phyloP scores from a whole-genome alignment of 1,139 yeast species.

The Hyphopichia burtonii region DNA sequence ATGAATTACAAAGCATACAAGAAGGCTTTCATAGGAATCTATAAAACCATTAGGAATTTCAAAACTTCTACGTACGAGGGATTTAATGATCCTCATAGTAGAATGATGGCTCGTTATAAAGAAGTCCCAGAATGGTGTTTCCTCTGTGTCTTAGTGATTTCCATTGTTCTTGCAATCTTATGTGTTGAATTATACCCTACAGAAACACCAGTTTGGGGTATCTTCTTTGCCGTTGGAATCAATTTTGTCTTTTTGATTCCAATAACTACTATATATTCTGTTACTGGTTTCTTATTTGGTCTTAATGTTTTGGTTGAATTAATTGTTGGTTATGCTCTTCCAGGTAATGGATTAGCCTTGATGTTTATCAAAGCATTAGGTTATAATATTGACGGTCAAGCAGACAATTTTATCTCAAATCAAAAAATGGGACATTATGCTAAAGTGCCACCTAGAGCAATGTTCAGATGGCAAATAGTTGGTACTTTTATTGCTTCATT shows the following conservation, averaged over 20 bases:
- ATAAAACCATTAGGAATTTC: conserved; percentile 4
- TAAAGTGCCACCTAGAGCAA: conserved; percentile 59
- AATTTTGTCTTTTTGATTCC: conserved; percentile 57
- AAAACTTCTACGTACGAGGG: conserved; percentile 7
- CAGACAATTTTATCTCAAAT: conserved; percentile 49
- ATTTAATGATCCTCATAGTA: conserved; percentile 49
- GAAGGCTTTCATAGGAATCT: conserved; percentile 7
- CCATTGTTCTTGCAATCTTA: conserved; percentile 50
- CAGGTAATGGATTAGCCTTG: conserved; percentile 56
- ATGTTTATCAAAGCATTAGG: conserved; percentile 58
- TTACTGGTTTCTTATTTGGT: conserved; percentile 49
- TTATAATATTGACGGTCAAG: conserved; percentile 53
- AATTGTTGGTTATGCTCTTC: conserved; percentile 56
- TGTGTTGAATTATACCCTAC: conserved; percentile 48
- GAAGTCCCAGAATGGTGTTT: conserved; percentile 70
- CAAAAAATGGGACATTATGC: conserved; percentile 56
- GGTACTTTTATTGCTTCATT: conserved; percentile 43
- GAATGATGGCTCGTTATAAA: conserved; percentile 52
- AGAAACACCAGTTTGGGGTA: conserved; percentile 56
- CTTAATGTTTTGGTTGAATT: conserved; percentile 58
- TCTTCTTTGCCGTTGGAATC: conserved; percentile 56
- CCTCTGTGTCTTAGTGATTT: conserved; percentile 42
- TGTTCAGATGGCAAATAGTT: conserved; percentile 57
- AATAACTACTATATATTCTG: conserved; percentile 42
- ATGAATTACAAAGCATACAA: conserved; percentile 24